Evolutionary conservation across 768 basidiomycete genomes (phyloP).

Genomic region (Trametes punicea): DNA sequence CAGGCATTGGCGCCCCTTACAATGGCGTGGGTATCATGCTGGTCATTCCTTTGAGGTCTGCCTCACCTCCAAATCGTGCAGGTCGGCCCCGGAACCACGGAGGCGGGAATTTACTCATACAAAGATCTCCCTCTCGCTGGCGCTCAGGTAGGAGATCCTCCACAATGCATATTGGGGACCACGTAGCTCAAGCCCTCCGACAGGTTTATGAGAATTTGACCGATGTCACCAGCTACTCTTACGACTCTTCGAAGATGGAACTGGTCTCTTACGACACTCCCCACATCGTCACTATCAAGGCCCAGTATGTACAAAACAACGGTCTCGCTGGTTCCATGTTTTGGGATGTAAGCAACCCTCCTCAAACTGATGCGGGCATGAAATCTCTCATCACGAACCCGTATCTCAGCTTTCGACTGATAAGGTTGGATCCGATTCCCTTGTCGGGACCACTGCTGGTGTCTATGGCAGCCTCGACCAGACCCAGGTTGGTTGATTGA

Average conservation of each 20-base stretch:
- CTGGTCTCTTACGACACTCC: constrained; percentile 79
- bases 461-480: constrained; percentile 54
- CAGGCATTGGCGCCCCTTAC: constrained; percentile 64
- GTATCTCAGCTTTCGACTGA: constrained; percentile 49
- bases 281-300: constrained; percentile 61
- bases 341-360: constrained; percentile 48
- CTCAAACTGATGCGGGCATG: background rate
- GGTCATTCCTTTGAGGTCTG: background rate
- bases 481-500: constrained; percentile 33
- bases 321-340: constrained; percentile 71
- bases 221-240: constrained; percentile 73
- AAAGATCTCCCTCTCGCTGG: constrained; percentile 57
- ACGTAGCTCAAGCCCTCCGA: background rate
- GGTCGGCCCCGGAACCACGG: constrained; percentile 70
- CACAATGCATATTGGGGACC: background rate
- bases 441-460: constrained; percentile 48
- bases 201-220: constrained; percentile 57
- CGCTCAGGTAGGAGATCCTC: background rate
- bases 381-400: background rate
- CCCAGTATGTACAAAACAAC: constrained; percentile 60
- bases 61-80: constrained; percentile 23
- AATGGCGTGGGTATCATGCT: constrained; percentile 47
- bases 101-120: constrained; percentile 78
- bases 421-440: constrained; percentile 52
- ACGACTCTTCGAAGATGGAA: constrained; percentile 59